Conservation (phyloP, 768 basidiomycete genomes). For the Clitopilus hobsonii region DNA sequence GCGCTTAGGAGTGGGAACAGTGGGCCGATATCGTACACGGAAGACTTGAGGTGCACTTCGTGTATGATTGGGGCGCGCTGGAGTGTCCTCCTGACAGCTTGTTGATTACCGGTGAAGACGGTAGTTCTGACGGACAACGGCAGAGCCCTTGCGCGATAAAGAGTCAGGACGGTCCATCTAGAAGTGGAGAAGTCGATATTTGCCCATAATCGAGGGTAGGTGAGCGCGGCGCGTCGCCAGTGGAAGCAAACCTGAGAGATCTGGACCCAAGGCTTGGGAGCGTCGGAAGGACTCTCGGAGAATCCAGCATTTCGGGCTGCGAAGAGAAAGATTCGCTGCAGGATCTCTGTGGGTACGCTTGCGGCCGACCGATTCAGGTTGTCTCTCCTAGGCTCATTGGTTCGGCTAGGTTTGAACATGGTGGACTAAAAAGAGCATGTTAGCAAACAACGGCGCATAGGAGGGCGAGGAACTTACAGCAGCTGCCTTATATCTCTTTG, state of each 20-base stretch:
- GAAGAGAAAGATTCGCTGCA: constrained; percentile 24
- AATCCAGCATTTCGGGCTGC: constrained; percentile 16
- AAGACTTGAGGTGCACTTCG: constrained; percentile 27
- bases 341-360: constrained; percentile 22
- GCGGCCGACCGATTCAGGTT: constrained; percentile 9
- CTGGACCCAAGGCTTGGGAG: constrained; percentile 29
- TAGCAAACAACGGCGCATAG: background rate
- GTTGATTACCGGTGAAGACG: constrained; percentile 24
- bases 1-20: constrained; percentile 27
- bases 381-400: constrained; percentile 9
- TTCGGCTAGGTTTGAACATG: constrained; percentile 8
- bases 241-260: constrained; percentile 31
- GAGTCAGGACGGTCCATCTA: constrained; percentile 24
- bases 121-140: constrained; percentile 26
- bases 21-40: constrained; percentile 27
- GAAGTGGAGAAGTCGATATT: constrained; percentile 35
- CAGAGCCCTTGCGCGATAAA: constrained; percentile 25
- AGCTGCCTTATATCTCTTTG: constrained; percentile 13
- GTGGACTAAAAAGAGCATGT: constrained; percentile 8
- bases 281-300: background rate
- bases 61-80: constrained; percentile 30
- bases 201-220: constrained; percentile 28
- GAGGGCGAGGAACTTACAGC: constrained; percentile 7
- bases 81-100: constrained; percentile 25
- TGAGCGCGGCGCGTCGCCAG: constrained; percentile 30